Evolutionary conservation across 2,329 filamentous ascomycete genomes (phyloP).

Genomic region (Colletotrichum coccodes): DNA sequence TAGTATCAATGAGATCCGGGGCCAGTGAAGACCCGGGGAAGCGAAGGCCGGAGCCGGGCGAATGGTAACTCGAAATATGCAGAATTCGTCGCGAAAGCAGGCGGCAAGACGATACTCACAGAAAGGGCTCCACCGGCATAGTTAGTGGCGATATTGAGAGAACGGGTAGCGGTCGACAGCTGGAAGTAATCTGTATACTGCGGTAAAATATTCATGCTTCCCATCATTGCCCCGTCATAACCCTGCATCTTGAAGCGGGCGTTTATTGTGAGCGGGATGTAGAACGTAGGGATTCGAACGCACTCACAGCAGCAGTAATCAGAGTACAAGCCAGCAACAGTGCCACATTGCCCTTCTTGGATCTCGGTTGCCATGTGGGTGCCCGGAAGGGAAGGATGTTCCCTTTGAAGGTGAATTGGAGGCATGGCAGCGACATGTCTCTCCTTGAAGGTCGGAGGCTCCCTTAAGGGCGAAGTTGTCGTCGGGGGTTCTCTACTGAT

Average conservation of each 20-base stretch:
- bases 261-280: neutral
- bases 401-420: neutral
- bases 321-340: neutral
- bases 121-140: slow-evolving; percentile 5
- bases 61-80: neutral
- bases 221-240: slow-evolving; percentile 17
- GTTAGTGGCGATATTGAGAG: slow-evolving; percentile 17
- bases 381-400: slow-evolving; percentile 4
- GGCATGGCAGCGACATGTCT: neutral
- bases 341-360: neutral
- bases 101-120: neutral
- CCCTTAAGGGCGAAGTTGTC: too few species aligned
- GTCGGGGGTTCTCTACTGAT: neutral
- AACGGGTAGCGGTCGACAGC: neutral
- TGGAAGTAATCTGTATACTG: slow-evolving; percentile 6
- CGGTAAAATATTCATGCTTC: slow-evolving; percentile 18
- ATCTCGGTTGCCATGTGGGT: slow-evolving; percentile 14
- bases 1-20: neutral
- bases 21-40: too few species aligned
- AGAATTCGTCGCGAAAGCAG: neutral
- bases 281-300: rapidly evolving
- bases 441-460: neutral
- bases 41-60: too few species aligned
- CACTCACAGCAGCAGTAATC: slow-evolving; percentile 3
- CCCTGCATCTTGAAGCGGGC: neutral